These are phyloP conservation scores for Paramecium octaurelia DNA, from an alignment of 73 alveolate species.

Conservation along the genomic window DNA sequence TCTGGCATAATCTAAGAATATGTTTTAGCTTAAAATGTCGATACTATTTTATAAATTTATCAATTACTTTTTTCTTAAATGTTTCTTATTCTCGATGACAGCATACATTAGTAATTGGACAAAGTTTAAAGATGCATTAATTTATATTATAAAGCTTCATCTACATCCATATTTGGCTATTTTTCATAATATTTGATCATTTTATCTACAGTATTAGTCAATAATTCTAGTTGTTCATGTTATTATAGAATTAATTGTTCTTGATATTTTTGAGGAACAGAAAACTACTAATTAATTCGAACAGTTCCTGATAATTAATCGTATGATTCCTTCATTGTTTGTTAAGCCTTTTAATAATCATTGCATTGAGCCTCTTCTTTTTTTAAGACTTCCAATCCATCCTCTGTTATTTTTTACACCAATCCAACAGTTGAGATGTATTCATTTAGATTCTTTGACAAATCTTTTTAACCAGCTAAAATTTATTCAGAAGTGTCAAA, in stretches of 20 bases:
- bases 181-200: background rate
- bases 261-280: background rate
- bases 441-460: background rate
- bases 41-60: background rate
- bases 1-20: background rate
- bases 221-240: background rate
- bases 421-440: background rate
- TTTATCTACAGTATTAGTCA: background rate
- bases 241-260: background rate
- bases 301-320: background rate
- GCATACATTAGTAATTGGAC: background rate
- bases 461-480: background rate
- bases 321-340: background rate
- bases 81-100: background rate
- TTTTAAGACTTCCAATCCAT: background rate
- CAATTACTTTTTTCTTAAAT: background rate
- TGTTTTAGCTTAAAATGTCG: background rate
- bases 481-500: background rate
- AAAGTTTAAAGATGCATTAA: background rate
- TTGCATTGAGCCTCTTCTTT: background rate
- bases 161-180: slow-evolving; percentile 17
- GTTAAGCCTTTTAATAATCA: background rate
- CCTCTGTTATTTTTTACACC: background rate
- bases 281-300: background rate
- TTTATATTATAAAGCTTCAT: background rate